phyloP scores from a whole-genome alignment of 768 basidiomycete genomes.

The Trametes cingulata region DNA sequence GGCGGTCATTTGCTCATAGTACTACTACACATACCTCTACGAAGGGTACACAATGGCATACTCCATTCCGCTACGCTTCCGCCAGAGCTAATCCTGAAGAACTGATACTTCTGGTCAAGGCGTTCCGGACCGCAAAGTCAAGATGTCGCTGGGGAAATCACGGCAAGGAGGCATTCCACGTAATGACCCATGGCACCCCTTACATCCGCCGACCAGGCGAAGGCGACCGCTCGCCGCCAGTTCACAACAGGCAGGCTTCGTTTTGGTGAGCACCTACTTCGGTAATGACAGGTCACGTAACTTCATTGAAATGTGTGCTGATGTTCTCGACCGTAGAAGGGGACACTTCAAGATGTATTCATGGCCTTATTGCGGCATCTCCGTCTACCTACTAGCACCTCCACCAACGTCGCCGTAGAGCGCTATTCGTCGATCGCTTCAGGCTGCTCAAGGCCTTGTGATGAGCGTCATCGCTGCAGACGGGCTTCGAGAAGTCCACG shows the following conservation, averaged over 20 bases:
- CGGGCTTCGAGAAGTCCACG: not conserved
- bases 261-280: not conserved
- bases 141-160: too few relatives aligned
- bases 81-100: too few relatives aligned
- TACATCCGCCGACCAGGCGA: not conserved
- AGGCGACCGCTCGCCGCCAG: not conserved
- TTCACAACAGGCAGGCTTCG: not conserved
- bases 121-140: too few relatives aligned
- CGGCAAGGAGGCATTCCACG: not conserved
- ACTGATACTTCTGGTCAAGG: too few relatives aligned
- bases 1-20: too few relatives aligned
- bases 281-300: too few relatives aligned
- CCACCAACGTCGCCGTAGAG: not conserved
- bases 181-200: not conserved
- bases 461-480: not conserved
- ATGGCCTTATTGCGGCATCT: not conserved
- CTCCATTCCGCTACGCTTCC: too few relatives aligned
- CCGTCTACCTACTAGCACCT: not conserved
- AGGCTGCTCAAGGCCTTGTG: not conserved
- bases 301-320: not conserved
- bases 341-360: too few relatives aligned
- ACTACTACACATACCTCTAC: too few relatives aligned
- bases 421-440: not conserved
- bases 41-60: too few relatives aligned
- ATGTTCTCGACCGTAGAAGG: not conserved